Evolutionary conservation across 805 yeast species (phyloP).

Genomic region (Monosporozyma yasuniensis): DNA sequence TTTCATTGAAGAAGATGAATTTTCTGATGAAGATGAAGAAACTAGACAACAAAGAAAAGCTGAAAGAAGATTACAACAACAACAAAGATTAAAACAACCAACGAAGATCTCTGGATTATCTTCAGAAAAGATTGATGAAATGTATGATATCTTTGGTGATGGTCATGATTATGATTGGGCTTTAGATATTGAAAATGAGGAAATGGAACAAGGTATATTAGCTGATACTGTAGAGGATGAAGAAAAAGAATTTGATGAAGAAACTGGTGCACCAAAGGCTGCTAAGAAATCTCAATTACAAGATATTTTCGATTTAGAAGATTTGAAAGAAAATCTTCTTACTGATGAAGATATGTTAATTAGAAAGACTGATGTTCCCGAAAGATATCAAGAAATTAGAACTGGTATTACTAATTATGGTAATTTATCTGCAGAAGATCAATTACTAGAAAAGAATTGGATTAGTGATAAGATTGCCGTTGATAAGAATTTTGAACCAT

Average conservation of each 20-base stretch:
- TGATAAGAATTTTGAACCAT: slow-evolving; percentile 41
- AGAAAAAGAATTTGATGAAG: slow-evolving; percentile 30
- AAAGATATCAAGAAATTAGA: slow-evolving; percentile 77
- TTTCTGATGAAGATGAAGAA: slow-evolving; percentile 68
- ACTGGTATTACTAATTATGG: slow-evolving; percentile 55
- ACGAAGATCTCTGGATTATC: slow-evolving; percentile 57
- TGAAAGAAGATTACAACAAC: slow-evolving; percentile 28
- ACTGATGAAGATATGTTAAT: slow-evolving; percentile 88
- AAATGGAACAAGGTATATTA: slow-evolving; percentile 31
- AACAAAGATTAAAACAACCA: slow-evolving; percentile 43
- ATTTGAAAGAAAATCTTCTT: slow-evolving; percentile 79
- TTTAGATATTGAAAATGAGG: slow-evolving; percentile 57
- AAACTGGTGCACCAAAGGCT: slow-evolving; percentile 23
- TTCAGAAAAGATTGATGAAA: slow-evolving; percentile 84
- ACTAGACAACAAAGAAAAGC: slow-evolving; percentile 35
- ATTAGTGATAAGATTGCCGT: slow-evolving; percentile 52
- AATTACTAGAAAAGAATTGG: slow-evolving; percentile 71
- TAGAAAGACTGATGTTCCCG: slow-evolving; percentile 83
- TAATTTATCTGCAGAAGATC: slow-evolving; percentile 54
- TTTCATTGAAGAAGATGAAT: slow-evolving; percentile 94
- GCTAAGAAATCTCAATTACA: slow-evolving; percentile 42
- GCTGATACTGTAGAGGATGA: slow-evolving; percentile 15
- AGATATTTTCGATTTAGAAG: slow-evolving; percentile 92
- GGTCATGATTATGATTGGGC: slow-evolving; percentile 99
- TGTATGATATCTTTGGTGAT: slow-evolving; percentile 92